Conservation (phyloP, 108 stramenopile species). For the Hondaea fermentalgiana region DNA sequence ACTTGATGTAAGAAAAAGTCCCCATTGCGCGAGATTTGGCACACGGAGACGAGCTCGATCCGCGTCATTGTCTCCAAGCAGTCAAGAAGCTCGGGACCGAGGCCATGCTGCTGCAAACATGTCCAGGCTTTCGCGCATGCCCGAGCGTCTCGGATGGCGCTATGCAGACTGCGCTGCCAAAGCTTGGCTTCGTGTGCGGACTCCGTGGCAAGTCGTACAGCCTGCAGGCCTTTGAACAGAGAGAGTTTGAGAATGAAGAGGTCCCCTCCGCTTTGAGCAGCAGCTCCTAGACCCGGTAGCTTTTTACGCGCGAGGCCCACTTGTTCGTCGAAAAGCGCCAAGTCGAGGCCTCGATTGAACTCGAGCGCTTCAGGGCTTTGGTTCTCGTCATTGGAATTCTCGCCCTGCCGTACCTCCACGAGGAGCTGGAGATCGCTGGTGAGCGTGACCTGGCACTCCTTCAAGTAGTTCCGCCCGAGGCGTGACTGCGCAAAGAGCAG, state of each 20-base stretch:
- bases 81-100: background rate
- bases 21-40: background rate
- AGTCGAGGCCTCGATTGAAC: background rate
- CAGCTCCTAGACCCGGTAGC: too few species aligned
- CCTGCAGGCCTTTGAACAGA: background rate
- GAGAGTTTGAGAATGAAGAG: background rate
- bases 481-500: background rate
- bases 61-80: background rate
- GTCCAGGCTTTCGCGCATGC: background rate
- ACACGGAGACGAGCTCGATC: background rate
- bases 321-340: background rate
- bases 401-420: background rate
- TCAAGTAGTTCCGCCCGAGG: background rate
- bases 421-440: background rate
- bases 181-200: background rate
- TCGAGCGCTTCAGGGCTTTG: background rate
- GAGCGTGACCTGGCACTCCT: background rate
- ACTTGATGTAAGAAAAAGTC: background rate
- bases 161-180: background rate
- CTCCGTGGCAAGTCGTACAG: background rate
- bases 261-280: background rate
- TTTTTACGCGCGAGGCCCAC: background rate
- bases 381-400: too few species aligned
- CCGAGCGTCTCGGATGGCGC: background rate
- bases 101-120: background rate